phyloP scores from a whole-genome alignment of 306 rosid genomes.

The Malus asiatica region DNA sequence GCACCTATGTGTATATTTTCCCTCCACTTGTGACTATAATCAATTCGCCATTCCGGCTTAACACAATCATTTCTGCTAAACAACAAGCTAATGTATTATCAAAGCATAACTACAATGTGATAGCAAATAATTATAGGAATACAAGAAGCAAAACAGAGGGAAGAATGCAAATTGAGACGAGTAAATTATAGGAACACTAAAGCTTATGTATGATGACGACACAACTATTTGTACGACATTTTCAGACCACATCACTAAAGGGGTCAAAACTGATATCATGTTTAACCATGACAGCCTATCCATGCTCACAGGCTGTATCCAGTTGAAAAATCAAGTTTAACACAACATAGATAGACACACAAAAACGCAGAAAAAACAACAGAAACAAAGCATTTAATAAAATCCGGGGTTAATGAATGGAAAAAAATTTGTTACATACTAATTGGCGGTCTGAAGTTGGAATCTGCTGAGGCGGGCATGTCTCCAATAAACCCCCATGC shows the following conservation, averaged over 20 bases:
- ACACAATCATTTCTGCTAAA: neutral
- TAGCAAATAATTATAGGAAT: neutral
- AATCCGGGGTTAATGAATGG: neutral
- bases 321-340: too few species aligned
- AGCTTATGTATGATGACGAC: neutral
- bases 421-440: constrained; percentile 5
- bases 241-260: neutral
- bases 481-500: constrained; percentile 1
- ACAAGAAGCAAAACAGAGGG: neutral
- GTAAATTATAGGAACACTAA: too few species aligned
- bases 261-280: too few species aligned
- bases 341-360: too few species aligned
- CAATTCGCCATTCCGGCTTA: neutral
- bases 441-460: constrained; percentile 1
- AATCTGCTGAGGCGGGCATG: neutral
- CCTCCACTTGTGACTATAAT: neutral
- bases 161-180: neutral
- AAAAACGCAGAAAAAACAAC: neutral
- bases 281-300: too few species aligned
- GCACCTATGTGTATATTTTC: constrained; percentile 1
- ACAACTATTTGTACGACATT: neutral
- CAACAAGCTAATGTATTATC: neutral
- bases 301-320: too few species aligned
- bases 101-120: neutral
- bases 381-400: neutral